phyloP scores from a whole-genome alignment of 345 rosid genomes.

The Gossypium arboreum region DNA sequence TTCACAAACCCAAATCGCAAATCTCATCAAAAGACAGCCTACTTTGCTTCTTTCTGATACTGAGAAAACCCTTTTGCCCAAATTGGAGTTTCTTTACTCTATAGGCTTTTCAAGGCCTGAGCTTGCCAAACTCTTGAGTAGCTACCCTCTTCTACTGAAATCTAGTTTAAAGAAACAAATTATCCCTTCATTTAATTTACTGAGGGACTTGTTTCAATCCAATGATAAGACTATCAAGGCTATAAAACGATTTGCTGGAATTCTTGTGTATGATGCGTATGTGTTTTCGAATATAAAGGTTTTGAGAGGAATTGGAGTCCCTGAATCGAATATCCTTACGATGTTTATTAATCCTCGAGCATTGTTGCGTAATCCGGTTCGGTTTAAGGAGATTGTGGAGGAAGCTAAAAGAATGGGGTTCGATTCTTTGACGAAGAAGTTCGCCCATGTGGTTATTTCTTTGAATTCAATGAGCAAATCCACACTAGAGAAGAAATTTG shows the following conservation, averaged over 20 bases:
- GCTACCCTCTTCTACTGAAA: background rate
- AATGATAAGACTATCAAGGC: background rate
- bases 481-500: slow-evolving; percentile 23
- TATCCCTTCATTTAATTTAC: slow-evolving; percentile 5
- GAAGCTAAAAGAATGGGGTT: slow-evolving; percentile 21
- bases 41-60: background rate
- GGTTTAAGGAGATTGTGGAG: slow-evolving; percentile 15
- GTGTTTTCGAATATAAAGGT: background rate
- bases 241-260: background rate
- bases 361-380: background rate
- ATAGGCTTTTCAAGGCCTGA: slow-evolving; percentile 18
- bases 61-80: slow-evolving; percentile 27
- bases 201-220: slow-evolving; percentile 11
- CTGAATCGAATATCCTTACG: slow-evolving; percentile 3
- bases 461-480: slow-evolving; percentile 13
- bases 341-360: background rate
- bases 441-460: slow-evolving; percentile 1
- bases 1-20: slow-evolving; percentile 16
- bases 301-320: slow-evolving; percentile 22
- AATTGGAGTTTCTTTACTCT: slow-evolving; percentile 23
- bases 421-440: slow-evolving; percentile 11
- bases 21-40: background rate
- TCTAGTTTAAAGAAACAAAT: slow-evolving; percentile 14
- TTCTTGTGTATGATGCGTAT: background rate
- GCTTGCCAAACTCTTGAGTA: background rate